phyloP scores from a whole-genome alignment of 352 stramenopile species.

The Pythium utonaiense region DNA sequence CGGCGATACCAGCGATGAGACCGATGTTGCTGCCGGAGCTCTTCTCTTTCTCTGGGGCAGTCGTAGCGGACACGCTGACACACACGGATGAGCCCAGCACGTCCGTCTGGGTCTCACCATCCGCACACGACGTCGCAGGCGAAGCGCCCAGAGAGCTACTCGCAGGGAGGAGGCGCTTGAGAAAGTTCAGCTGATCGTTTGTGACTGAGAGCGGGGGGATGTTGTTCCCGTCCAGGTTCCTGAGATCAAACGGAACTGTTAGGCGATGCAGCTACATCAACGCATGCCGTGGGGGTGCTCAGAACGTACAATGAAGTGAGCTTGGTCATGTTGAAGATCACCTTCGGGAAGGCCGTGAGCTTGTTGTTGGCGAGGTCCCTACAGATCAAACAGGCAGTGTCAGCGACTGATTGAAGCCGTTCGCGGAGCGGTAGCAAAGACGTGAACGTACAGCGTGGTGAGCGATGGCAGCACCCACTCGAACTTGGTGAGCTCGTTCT shows the following conservation, averaged over 20 bases:
- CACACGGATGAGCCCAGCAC: slow-evolving; percentile 58
- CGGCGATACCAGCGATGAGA: slow-evolving; percentile 54
- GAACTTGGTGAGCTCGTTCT: slow-evolving; percentile 57
- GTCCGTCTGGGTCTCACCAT: slow-evolving; percentile 29
- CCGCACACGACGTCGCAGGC: slow-evolving; percentile 27
- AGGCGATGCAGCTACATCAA: no score
- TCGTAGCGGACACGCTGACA: slow-evolving; percentile 19
- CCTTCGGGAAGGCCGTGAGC: slow-evolving; percentile 21
- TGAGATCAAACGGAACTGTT: slow-evolving; percentile 13
- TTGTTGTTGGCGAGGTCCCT: slow-evolving; percentile 27
- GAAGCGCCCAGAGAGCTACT: slow-evolving; percentile 44
- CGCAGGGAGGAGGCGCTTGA: slow-evolving; percentile 20
- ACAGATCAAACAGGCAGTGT: no score
- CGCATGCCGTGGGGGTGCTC: not conserved
- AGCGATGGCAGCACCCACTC: slow-evolving; percentile 18
- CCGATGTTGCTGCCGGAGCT: slow-evolving; percentile 33
- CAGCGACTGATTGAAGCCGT: no score
- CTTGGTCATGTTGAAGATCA: slow-evolving; percentile 68
- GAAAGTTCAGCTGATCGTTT: slow-evolving; percentile 14
- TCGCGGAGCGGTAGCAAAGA: not conserved
- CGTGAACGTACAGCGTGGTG: slow-evolving; percentile 17
- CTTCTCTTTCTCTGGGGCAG: slow-evolving; percentile 8
- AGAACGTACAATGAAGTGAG: slow-evolving; percentile 55
- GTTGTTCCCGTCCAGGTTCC: slow-evolving; percentile 51
- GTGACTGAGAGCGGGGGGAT: slow-evolving; percentile 42